Conservation (phyloP, 2,329 filamentous ascomycete species). For the Amauroascus verrucosus region DNA sequence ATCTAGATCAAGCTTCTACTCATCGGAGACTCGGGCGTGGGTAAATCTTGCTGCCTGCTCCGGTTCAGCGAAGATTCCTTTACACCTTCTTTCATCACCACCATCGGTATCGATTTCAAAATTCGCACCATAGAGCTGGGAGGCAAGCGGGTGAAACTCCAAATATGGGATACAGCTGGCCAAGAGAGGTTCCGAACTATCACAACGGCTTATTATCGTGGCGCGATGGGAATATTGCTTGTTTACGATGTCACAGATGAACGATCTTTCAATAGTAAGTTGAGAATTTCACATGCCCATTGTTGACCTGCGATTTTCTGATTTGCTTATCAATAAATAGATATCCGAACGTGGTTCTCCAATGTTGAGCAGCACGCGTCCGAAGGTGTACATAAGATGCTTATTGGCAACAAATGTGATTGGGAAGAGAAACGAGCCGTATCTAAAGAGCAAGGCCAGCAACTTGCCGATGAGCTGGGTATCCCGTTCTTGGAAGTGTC, state of each 20-base stretch:
- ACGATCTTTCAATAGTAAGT: slow-evolving; percentile 85
- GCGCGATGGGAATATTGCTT: slow-evolving; percentile 94
- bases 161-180: slow-evolving; percentile 98
- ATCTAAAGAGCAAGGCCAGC: slow-evolving; percentile 84
- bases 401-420: slow-evolving; percentile 99
- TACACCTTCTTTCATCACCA: slow-evolving; percentile 95
- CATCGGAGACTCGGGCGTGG: slow-evolving; percentile 92
- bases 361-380: slow-evolving; percentile 98
- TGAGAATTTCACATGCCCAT: slow-evolving; percentile 10
- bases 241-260: slow-evolving; percentile 98
- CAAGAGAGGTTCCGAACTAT: slow-evolving; percentile 98
- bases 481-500: slow-evolving; percentile 98
- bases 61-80: slow-evolving; percentile 97
- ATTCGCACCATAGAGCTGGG: slow-evolving; percentile 98
- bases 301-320: slow-evolving; percentile 13
- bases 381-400: slow-evolving; percentile 98
- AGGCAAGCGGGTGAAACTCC: slow-evolving; percentile 95
- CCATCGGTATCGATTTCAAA: slow-evolving; percentile 99
- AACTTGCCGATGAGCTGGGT: slow-evolving; percentile 85
- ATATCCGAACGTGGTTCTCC: slow-evolving; percentile 98
- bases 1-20: slow-evolving; percentile 86
- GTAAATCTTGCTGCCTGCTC: slow-evolving; percentile 93
- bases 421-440: slow-evolving; percentile 99
- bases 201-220: slow-evolving; percentile 96
- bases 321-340: slow-evolving; percentile 38